Evolutionary conservation across 805 yeast genomes (phyloP).

Genomic region (Debaryomyces castellii): DNA sequence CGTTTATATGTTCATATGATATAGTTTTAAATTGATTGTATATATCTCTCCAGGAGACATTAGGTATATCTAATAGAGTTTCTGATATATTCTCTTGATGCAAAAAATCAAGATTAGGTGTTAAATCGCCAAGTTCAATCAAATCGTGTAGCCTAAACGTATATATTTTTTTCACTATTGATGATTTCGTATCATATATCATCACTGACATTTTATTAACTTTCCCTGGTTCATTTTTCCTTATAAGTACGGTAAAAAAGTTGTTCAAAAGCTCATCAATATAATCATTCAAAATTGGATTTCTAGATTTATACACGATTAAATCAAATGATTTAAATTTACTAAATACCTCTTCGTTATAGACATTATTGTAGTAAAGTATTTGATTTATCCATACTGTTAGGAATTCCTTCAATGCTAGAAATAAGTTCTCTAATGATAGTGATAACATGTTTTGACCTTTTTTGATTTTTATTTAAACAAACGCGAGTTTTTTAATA

Average conservation of each 20-base stretch:
- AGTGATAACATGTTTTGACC: slow-evolving; percentile 10
- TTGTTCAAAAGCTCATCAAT: slow-evolving; percentile 22
- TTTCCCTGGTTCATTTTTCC: slow-evolving; percentile 18
- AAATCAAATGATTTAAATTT: slow-evolving; percentile 41
- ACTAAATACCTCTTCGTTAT: slow-evolving; percentile 52
- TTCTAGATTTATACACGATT: slow-evolving; percentile 43
- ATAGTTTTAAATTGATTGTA: slow-evolving; percentile 29
- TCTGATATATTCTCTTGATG: slow-evolving; percentile 13
- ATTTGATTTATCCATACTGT: slow-evolving; percentile 54
- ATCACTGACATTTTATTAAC: slow-evolving; percentile 36
- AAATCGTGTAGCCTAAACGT: slow-evolving; percentile 33
- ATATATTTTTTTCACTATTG: slow-evolving; percentile 38
- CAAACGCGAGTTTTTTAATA: background rate
- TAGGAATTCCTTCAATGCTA: slow-evolving; percentile 48
- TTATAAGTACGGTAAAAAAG: slow-evolving; percentile 6
- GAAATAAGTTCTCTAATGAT: slow-evolving; percentile 27
- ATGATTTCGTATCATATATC: slow-evolving; percentile 29
- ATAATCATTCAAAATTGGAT: slow-evolving; percentile 48
- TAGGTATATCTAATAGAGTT: slow-evolving; percentile 19
- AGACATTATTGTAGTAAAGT: slow-evolving; percentile 51
- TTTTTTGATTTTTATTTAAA: background rate
- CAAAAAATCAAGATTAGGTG: slow-evolving; percentile 15
- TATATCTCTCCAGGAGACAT: slow-evolving; percentile 32
- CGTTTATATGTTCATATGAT: slow-evolving; percentile 31
- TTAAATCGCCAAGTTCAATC: slow-evolving; percentile 16